Percentiles rank a stretch among this genome's conserved stretches.
Evolutionary conservation across 176 grass and related monocot genomes (phyloP).

Genomic region (Themeda triandra): DNA sequence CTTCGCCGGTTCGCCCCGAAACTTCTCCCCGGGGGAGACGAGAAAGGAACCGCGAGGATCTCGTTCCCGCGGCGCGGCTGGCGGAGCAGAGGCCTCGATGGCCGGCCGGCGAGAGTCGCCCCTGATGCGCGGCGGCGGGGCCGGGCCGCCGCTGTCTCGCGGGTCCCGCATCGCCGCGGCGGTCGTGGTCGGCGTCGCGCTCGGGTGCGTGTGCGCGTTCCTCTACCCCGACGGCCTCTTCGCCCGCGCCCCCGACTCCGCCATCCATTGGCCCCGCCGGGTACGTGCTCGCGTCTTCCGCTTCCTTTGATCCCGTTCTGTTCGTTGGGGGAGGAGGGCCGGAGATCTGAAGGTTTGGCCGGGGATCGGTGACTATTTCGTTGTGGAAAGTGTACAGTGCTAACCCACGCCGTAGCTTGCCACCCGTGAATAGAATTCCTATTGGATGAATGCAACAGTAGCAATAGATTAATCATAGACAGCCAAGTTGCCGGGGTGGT

Average conservation of each 20-base stretch:
- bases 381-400: neutral
- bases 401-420: neutral
- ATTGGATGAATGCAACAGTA: slow-evolving; percentile 14
- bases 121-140: slow-evolving; percentile 49
- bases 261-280: slow-evolving; percentile 39
- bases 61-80: neutral
- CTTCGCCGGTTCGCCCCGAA: neutral
- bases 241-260: slow-evolving; percentile 33
- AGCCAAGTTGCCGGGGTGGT: neutral
- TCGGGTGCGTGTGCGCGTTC: slow-evolving; percentile 80
- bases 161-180: slow-evolving; percentile 77
- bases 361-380: neutral
- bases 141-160: slow-evolving; percentile 54
- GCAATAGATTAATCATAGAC: neutral
- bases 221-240: slow-evolving; percentile 91
- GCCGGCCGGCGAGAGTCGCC: slow-evolving; percentile 66
- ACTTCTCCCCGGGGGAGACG: neutral
- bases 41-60: neutral
- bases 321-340: neutral
- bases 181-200: slow-evolving; percentile 62
- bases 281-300: slow-evolving; percentile 17
- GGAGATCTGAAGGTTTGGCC: slow-evolving; percentile 16
- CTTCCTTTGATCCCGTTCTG: neutral
- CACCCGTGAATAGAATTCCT: neutral
- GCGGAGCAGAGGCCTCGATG: slow-evolving; percentile 31